Base-by-base conservation (phyloP, 164 flowering plant species). In the Aristolochia contorta region DNA sequence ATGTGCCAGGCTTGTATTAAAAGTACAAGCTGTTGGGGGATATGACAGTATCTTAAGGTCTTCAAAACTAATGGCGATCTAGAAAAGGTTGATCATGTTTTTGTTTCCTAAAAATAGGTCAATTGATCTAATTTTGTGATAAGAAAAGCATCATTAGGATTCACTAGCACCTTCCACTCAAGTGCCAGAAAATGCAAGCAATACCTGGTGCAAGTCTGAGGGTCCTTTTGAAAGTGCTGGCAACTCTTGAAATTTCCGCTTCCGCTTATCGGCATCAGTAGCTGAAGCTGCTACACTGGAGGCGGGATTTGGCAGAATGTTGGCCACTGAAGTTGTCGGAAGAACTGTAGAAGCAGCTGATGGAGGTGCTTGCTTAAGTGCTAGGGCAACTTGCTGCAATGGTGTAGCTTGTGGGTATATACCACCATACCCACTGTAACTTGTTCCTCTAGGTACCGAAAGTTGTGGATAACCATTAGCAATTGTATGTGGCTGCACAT, bases 361-460 rank as follows among this genome's bases (percentile, higher is more conserved):
- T 64, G 84, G 65, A 58, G 88, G 52, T 56, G 91, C 75, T 48
- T 89, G 91, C 65, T 75, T 84, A 65, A 94, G 84, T 72, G 85
- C 97, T n/a, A 77, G 71, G 32, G 97, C 93, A 69, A 94, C 96
- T 76, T 94, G 99, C 73, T 94, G 99, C 77, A 91, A 65, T 47
- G 97, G 91, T 18, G 97, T 94, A 41, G 91, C 93, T 68, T 88
- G 97, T 47, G 99, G 99, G 77, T 85, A 94, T 76, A 94, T 88
- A 55, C 96, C 99, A 65, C 76, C 93, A 81, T 94, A 94, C 66
- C 95, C 96, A 72, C 59, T 80, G 70, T 88, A 94, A 76, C 84
- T 85, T 65, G 97, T 88, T 58, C 91, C 89, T 32, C 75, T 67
- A 53, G 75, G 58, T 62, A 73, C 57, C 30, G 75, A 33, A 48